Evolutionary conservation across 164 flowering plant genomes (phyloP).

Genomic region (Chloranthus sessilifolius): DNA sequence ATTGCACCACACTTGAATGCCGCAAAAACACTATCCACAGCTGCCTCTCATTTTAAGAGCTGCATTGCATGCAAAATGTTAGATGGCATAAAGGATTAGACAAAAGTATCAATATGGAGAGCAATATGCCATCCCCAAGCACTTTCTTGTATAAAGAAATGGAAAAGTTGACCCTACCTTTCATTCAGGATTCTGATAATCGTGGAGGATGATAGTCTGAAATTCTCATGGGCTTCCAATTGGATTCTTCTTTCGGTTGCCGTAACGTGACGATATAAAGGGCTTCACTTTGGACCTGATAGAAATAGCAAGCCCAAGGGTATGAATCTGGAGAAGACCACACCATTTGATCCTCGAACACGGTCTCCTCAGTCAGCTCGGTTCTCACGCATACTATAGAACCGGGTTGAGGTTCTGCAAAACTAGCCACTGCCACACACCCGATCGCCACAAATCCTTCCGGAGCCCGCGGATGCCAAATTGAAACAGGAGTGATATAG

Average conservation of each 20-base stretch:
- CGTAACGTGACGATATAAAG: conserved; percentile 81
- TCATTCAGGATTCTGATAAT: conserved; percentile 3
- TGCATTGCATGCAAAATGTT: too few relatives aligned
- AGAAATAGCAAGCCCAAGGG: conserved; percentile 94
- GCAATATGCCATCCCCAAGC: too few relatives aligned
- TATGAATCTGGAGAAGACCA: conserved; percentile 84
- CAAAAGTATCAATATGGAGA: too few relatives aligned
- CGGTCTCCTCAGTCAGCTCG: conserved; percentile 58
- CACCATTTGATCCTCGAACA: conserved; percentile 68
- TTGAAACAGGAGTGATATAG: conserved; percentile 63
- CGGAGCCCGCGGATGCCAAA: conserved; percentile 93
- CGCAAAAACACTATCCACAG: too few relatives aligned
- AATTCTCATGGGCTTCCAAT: conserved; percentile 68
- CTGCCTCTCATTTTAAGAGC: too few relatives aligned
- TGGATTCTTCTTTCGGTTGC: conserved; percentile 60
- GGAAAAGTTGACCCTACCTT: background rate
- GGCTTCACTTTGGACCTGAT: conserved; percentile 84
- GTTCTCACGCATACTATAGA: conserved; percentile 54
- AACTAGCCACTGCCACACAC: conserved; percentile 69
- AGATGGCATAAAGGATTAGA: too few relatives aligned
- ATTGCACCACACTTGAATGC: too few relatives aligned
- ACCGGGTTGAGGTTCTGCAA: conserved; percentile 55
- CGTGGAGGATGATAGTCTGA: conserved; percentile 23
- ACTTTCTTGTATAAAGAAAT: too few relatives aligned
- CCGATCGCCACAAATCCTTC: conserved; percentile 80